Evolutionary conservation across 129 eudicot species (phyloP), one percentile per base, ranked within the genome.

Genomic region (Silybum marianum): DNA sequence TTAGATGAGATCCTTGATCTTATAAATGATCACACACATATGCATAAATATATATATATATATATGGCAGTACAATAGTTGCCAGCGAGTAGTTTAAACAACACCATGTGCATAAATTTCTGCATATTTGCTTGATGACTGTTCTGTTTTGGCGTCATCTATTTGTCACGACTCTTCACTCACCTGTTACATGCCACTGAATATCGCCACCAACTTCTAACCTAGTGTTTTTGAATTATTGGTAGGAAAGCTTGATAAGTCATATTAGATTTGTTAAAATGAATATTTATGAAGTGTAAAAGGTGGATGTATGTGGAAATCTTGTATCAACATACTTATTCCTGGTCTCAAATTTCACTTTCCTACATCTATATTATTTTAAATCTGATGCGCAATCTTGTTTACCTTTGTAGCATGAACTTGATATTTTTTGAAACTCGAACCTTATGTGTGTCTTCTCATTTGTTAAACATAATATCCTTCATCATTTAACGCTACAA

Each of bases 1-100:
- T 30, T 80, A 23, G 71, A 72, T 39, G 23, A 48, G 30, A 82
- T 79, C 69, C 39, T 81, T 73, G 54, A 48, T 76, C 24, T 73
- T 70, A 36, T 46, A 42, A 19, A 48, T 44, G 5, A 21, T 72
- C 46, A 78, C 62, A 60, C 34, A n/a, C 11, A 51, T 42, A 28
- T 69, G 75, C 34, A 22, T 42, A 58, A 1, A 19, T 12, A 46
- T 12, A 46, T 46, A 28, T 32, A 32, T 51, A 51, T 51, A 21
- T 62, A 62, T 62, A 8, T n/a, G 26, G 11, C 7, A 62, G 68
- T 62, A 62, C 69, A 62, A 63, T 63, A 63, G 28, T 63, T 23
- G 48, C 26, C 11, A 78, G 60, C 82, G 44, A 68, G 67, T 68
- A 69, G 75, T 74, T 68, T 78, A 32, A 69, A 67, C 72, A 30